phyloP scores from a whole-genome alignment of 805 yeast genomes.

The Barnettozyma siamensis region DNA sequence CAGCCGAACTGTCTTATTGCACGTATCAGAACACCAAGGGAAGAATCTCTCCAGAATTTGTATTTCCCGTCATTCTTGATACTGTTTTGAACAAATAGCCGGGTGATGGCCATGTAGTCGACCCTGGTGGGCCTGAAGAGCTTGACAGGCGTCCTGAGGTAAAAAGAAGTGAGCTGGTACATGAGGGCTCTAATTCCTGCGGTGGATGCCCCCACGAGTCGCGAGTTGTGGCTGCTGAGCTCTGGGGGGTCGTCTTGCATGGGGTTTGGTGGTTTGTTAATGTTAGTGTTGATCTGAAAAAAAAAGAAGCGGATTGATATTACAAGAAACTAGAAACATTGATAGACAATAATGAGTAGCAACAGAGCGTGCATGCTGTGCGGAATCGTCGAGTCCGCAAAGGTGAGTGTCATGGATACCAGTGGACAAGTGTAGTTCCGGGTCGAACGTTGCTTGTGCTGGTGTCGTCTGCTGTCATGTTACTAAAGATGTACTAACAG shows the following conservation, averaged over 20 bases:
- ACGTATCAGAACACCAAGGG: constrained; percentile 63
- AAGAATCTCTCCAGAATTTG: constrained; percentile 58
- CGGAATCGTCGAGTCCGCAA: constrained; percentile 81
- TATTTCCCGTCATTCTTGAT: constrained; percentile 46
- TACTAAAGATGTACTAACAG: neutral
- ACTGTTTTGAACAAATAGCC: constrained; percentile 37
- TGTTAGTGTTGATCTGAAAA: neutral
- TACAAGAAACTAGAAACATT: too few relatives aligned
- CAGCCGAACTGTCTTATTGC: constrained; percentile 79
- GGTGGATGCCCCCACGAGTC: constrained; percentile 68
- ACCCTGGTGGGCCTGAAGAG: constrained; percentile 86
- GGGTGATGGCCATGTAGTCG: constrained; percentile 70
- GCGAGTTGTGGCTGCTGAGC: constrained; percentile 35
- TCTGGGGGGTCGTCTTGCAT: constrained; percentile 18
- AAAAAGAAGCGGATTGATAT: too few relatives aligned
- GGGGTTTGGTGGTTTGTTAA: neutral
- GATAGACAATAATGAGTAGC: neutral
- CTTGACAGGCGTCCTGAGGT: constrained; percentile 76
- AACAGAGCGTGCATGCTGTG: constrained; percentile 85
- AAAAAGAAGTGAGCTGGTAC: constrained; percentile 72
- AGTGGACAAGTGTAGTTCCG: too few relatives aligned
- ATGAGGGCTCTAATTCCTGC: constrained; percentile 83
- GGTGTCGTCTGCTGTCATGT: too few relatives aligned
- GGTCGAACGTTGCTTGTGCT: too few relatives aligned
- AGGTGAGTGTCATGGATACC: too few relatives aligned